phyloP scores from a whole-genome alignment of 1,284 basidiomycete species.

The Inonotus obliquus region DNA sequence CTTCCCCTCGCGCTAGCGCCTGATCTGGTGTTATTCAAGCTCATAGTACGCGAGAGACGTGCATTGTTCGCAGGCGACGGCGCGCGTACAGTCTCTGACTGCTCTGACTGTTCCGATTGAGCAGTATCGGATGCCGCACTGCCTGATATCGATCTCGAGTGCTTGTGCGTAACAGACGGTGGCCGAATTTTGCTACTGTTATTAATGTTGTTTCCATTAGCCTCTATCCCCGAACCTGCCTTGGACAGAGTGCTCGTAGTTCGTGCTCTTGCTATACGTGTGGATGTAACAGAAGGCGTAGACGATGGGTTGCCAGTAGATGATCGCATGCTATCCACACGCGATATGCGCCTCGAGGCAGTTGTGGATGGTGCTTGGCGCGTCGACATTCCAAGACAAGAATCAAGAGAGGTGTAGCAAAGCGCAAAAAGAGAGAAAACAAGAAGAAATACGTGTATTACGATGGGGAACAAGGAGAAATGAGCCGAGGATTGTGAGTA shows the following conservation, averaged over 20 bases:
- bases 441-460: not conserved
- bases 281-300: not conserved
- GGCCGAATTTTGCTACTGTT: not conserved
- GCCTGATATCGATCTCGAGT: not conserved
- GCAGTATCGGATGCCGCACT: conserved; percentile 5
- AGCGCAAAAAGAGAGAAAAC: not conserved
- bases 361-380: conserved; percentile 6
- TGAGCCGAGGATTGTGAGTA: too few relatives aligned
- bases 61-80: not conserved
- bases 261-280: not conserved
- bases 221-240: not conserved
- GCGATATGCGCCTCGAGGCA: conserved; percentile 13
- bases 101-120: not conserved
- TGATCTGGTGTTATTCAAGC: not conserved
- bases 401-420: not conserved
- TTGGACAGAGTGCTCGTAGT: not conserved
- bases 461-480: not conserved
- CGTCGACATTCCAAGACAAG: not conserved
- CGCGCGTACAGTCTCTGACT: conserved; percentile 3
- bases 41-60: conserved; percentile 2
- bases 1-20: not conserved
- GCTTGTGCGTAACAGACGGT: conserved; percentile 1
- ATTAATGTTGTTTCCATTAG: too few relatives aligned
- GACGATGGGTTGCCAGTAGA: not conserved
- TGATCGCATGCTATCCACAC: not conserved